Percentiles rank a stretch among this genome's conserved stretches.
Conservation (phyloP, 345 rosid genomes). For the Citrus mangshanensis region DNA sequence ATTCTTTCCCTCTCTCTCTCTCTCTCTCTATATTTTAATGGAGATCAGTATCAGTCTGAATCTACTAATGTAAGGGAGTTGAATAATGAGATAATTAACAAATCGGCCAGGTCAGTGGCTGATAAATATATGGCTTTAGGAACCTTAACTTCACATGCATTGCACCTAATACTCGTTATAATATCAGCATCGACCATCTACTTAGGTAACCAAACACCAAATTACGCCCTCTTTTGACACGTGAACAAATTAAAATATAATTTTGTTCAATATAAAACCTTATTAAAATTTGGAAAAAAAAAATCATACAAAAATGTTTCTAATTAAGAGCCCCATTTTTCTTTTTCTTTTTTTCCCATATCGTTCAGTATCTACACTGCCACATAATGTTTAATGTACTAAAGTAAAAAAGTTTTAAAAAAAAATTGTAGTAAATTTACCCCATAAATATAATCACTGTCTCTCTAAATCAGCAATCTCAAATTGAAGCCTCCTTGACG, state of each 20-base stretch:
- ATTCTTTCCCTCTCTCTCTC: neutral
- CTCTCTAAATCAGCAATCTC: conserved; percentile 41
- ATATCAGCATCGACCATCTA: neutral
- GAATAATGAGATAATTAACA: neutral
- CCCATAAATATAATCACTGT: conserved; percentile 17
- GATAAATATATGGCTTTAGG: neutral
- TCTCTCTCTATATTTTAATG: neutral
- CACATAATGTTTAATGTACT: too few species aligned
- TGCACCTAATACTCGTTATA: conserved; percentile 7
- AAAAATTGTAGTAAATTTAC: too few species aligned
- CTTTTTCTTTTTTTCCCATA: too few species aligned
- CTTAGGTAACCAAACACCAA: conserved; percentile 13
- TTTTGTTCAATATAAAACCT: neutral
- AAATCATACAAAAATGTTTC: too few species aligned
- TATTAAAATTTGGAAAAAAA: neutral
- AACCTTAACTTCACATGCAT: conserved; percentile 1
- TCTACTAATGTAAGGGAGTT: neutral
- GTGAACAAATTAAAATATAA: neutral
- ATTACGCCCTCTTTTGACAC: neutral
- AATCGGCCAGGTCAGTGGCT: neutral
- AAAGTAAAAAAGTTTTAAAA: too few species aligned
- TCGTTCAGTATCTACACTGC: too few species aligned
- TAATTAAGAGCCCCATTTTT: too few species aligned
- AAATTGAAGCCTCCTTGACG: conserved; percentile 37
- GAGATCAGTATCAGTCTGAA: neutral